A percentile compares a stretch with the other conserved stretches of the same genome.
Conservation (phyloP, 1,284 basidiomycete species). For the Sporisorium graminicola region DNA sequence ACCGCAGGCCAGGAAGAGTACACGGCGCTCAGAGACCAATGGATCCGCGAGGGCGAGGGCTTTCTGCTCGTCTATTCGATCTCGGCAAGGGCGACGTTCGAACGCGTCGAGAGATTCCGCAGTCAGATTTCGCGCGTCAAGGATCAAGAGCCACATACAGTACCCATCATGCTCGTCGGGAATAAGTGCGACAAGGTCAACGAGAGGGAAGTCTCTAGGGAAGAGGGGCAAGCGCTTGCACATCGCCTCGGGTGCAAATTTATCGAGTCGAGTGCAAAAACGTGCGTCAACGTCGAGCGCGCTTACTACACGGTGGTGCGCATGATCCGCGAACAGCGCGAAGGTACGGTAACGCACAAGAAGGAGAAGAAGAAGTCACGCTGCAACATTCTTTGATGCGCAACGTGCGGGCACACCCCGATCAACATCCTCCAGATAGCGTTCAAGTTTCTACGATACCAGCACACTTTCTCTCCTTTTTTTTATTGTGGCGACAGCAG, state of each 20-base stretch:
- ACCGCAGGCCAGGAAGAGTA: slow-evolving; percentile 83
- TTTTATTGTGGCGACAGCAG: neutral
- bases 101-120: slow-evolving; percentile 69
- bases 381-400: slow-evolving; percentile 64
- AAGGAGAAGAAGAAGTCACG: slow-evolving; percentile 66
- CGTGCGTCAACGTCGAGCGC: slow-evolving; percentile 69
- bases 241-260: slow-evolving; percentile 69
- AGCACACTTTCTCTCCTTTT: too few relatives aligned
- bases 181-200: slow-evolving; percentile 86
- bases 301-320: slow-evolving; percentile 69
- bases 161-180: slow-evolving; percentile 86
- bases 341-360: slow-evolving; percentile 50
- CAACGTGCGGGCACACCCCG: too few relatives aligned
- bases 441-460: slow-evolving; percentile 6
- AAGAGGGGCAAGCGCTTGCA: slow-evolving; percentile 69
- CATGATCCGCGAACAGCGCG: slow-evolving; percentile 65
- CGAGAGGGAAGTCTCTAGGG: slow-evolving; percentile 79
- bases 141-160: slow-evolving; percentile 68
- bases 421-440: neutral
- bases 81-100: slow-evolving; percentile 70
- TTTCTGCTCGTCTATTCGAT: slow-evolving; percentile 71
- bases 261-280: slow-evolving; percentile 71
- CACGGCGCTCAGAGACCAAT: slow-evolving; percentile 70
- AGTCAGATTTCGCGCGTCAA: slow-evolving; percentile 69
- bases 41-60: slow-evolving; percentile 71